Evolutionary conservation across 176 grass and related monocot species (phyloP), one percentile per base, ranked within the genome.

Genomic region (Alloteropsis semialata): DNA sequence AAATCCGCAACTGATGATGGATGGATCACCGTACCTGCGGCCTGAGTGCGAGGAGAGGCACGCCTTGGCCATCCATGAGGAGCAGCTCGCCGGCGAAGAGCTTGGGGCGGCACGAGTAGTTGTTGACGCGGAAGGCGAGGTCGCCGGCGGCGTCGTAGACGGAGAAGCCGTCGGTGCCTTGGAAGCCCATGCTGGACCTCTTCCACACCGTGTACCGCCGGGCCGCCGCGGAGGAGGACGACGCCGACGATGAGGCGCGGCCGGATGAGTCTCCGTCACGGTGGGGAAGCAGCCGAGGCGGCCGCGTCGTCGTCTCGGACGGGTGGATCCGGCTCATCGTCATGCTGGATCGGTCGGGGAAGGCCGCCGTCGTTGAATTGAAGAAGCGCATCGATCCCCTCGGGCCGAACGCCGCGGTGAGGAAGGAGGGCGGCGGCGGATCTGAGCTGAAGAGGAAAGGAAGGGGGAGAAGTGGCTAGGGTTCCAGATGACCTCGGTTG

Each of bases 141-240:
- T 19, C 75, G 19, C 92, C 95, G 1, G 78, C 34, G 57, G 62
- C 88, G 64, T 97, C 95, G 69, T 94, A 97, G 67, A 94, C 90
- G 41, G 90, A 92, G 87, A 97, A 97, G 55, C 95, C 95, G 59
- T 97, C 95, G 36, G 92, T 91, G n/a, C 95, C 95, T 32, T 94
- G 92, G 84, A 97, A 97, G 2, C 86, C 90, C 88, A 97, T 94
- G 90, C 88, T 97, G 2, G 95, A 97, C 76, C 93, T 92, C 83
- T 97, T 97, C 95, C 95, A 97, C 71, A 97, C 95, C n/a, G 95
- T 97, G 89, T 85, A 93, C 50, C 15, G 51, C 51, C 10, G n/a
- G 10, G 10, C 55, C 10, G 55, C 55, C 9, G n/a, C 1, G 22
- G 53, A 0, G 2, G 8, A 56, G 21, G 21, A 5, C 22, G 55